Percentiles rank a stretch among this genome's conserved stretches.
These are phyloP conservation scores for Scheffersomyces ergatensis DNA, from an alignment of 805 yeast species.

Conservation along the genomic window DNA sequence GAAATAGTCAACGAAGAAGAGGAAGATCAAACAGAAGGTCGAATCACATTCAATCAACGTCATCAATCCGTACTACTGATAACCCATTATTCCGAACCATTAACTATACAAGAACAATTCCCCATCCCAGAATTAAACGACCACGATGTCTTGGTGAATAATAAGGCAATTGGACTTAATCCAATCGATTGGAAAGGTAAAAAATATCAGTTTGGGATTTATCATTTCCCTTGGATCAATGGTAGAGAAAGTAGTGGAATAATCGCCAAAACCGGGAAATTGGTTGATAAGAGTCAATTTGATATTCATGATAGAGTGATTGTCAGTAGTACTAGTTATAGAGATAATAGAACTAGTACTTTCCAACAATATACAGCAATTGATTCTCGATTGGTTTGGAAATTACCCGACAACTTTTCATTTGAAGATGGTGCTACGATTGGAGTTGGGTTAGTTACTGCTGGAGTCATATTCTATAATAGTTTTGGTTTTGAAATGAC, in stretches of 20 bases:
- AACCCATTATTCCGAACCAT: slow-evolving; percentile 18
- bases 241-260: slow-evolving; percentile 47
- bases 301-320: slow-evolving; percentile 37
- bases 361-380: slow-evolving; percentile 46
- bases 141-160: slow-evolving; percentile 21
- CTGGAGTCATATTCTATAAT: slow-evolving; percentile 24
- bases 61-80: slow-evolving; percentile 16
- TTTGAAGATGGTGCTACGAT: slow-evolving; percentile 43
- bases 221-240: slow-evolving; percentile 50
- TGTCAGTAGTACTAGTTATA: slow-evolving; percentile 45
- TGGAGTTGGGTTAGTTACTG: slow-evolving; percentile 49
- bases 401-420: slow-evolving; percentile 30
- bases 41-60: slow-evolving; percentile 2
- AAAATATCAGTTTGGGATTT: slow-evolving; percentile 43
- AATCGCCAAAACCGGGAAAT: slow-evolving; percentile 30
- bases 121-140: slow-evolving; percentile 17
- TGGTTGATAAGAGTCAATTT: slow-evolving; percentile 21
- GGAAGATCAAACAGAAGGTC: not conserved
- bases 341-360: slow-evolving; percentile 46
- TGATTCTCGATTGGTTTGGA: slow-evolving; percentile 46
- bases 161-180: slow-evolving; percentile 39
- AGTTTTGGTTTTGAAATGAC: slow-evolving; percentile 13
- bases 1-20: not conserved
- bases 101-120: slow-evolving; percentile 9
- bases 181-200: slow-evolving; percentile 52